These are phyloP conservation scores for Blastobotrys persicus DNA, from an alignment of 1,139 yeast species.

Conservation along the genomic window DNA sequence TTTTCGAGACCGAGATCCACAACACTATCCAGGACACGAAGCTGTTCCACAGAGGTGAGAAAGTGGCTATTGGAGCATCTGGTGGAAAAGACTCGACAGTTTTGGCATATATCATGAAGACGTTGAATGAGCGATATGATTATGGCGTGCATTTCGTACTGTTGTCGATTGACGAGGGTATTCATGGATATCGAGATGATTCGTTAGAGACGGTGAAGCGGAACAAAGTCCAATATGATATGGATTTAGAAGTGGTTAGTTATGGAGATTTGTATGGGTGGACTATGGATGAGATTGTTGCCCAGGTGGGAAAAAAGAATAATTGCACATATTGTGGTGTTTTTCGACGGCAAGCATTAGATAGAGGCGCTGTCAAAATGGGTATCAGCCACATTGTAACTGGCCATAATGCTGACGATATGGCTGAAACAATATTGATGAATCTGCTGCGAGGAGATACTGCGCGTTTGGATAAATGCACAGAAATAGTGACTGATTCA, in stretches of 20 bases:
- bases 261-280: conserved; percentile 85
- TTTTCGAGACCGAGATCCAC: conserved; percentile 95
- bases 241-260: conserved; percentile 88
- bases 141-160: conserved; percentile 83
- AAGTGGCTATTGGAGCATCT: conserved; percentile 94
- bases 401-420: conserved; percentile 98
- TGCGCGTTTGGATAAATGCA: conserved; percentile 87
- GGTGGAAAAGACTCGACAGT: conserved; percentile 99
- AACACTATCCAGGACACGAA: conserved; percentile 72
- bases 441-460: conserved; percentile 94
- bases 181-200: conserved; percentile 95
- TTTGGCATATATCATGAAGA: conserved; percentile 80
- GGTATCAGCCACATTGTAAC: conserved; percentile 91
- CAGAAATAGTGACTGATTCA: conserved; percentile 75
- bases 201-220: conserved; percentile 95
- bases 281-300: conserved; percentile 98
- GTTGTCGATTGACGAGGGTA: conserved; percentile 93
- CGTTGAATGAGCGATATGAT: conserved; percentile 80
- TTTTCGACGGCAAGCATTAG: conserved; percentile 91
- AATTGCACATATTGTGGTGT: conserved; percentile 99
- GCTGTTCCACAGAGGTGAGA: conserved; percentile 76
- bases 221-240: conserved; percentile 80
- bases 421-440: conserved; percentile 98
- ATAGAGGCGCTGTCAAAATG: conserved; percentile 89
- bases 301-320: conserved; percentile 89